Conservation (phyloP, 2,329 filamentous ascomycete species). For the Metarhizium guizhouense region DNA sequence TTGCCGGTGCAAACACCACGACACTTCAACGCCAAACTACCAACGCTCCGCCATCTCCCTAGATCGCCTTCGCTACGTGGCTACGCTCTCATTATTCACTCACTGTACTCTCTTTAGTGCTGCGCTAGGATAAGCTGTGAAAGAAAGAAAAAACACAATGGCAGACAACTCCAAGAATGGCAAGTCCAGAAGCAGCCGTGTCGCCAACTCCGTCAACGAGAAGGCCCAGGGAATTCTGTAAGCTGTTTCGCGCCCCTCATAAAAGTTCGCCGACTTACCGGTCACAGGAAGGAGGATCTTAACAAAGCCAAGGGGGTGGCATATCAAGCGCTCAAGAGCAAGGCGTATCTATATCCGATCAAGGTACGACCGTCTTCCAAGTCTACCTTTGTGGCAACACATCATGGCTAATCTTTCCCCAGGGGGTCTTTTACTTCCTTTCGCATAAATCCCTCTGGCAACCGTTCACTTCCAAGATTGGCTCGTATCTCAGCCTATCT, state of each 20-base stretch:
- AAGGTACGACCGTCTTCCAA: conserved; percentile 34
- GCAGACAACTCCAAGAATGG: conserved; percentile 9
- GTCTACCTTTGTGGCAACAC: background rate
- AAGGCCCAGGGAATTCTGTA: conserved; percentile 44
- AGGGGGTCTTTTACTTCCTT: conserved; percentile 53
- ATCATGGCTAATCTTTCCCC: conserved; percentile 1
- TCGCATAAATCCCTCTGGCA: conserved; percentile 48
- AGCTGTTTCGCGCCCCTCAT: background rate
- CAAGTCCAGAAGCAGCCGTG: conserved; percentile 18
- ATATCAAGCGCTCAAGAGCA: conserved; percentile 61
- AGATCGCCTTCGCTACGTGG: background rate
- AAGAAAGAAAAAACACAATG: conserved; percentile 6
- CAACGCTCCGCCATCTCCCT: background rate
- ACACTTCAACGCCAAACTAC: background rate
- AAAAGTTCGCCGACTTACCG: background rate
- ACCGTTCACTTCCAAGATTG: conserved; percentile 45
- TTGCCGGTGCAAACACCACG: too few species aligned
- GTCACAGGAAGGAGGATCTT: conserved; percentile 57
- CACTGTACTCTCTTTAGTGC: background rate
- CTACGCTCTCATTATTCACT: background rate
- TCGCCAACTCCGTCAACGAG: conserved; percentile 30
- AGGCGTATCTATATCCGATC: conserved; percentile 79
- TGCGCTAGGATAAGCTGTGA: background rate
- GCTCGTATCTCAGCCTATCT: conserved; percentile 60
- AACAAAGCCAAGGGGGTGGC: conserved; percentile 55